Percentiles rank a stretch among this genome's conserved stretches.
phyloP scores from a whole-genome alignment of 495 filamentous ascomycete genomes.

The Penicillium alfredii region DNA sequence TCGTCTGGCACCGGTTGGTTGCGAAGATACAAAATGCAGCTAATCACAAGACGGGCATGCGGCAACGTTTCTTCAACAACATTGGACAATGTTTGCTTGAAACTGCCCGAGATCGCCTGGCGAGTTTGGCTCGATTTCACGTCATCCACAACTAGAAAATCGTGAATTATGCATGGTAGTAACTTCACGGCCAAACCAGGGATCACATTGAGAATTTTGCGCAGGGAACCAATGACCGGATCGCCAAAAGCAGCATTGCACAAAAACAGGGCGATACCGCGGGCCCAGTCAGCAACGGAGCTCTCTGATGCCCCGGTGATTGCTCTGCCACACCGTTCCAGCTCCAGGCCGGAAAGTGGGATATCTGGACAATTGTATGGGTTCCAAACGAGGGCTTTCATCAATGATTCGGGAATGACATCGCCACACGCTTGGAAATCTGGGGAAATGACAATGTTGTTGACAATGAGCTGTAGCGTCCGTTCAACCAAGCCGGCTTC shows the following conservation, averaged over 20 bases:
- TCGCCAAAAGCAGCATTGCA: conserved; percentile 54
- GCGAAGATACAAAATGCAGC: conserved; percentile 80
- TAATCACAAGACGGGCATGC: conserved; percentile 60
- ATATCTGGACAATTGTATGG: conserved; percentile 36
- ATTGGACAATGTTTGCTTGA: conserved; percentile 29
- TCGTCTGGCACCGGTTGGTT: conserved; percentile 74
- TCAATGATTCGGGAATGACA: conserved; percentile 31
- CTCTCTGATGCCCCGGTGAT: conserved; percentile 12
- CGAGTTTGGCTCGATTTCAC: conserved; percentile 19
- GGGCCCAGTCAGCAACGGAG: conserved; percentile 53
- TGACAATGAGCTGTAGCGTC: conserved; percentile 65
- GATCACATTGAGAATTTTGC: conserved; percentile 54
- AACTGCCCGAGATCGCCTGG: conserved; percentile 39
- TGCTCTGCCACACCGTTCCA: conserved; percentile 8
- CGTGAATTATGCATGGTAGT: conserved; percentile 76
- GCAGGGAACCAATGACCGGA: conserved; percentile 60
- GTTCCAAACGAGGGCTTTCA: conserved; percentile 41
- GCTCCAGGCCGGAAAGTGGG: conserved; percentile 10
- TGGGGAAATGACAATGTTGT: conserved; percentile 41
- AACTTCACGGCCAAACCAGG: conserved; percentile 61
- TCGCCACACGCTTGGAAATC: conserved; percentile 46
- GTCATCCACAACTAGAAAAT: conserved; percentile 52
- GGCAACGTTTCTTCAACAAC: conserved; percentile 32
- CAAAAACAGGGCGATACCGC: conserved; percentile 54
- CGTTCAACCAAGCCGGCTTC: conserved; percentile 73